phyloP scores from a whole-genome alignment of 2,329 filamentous ascomycete genomes.

The Aulographum hederae region DNA sequence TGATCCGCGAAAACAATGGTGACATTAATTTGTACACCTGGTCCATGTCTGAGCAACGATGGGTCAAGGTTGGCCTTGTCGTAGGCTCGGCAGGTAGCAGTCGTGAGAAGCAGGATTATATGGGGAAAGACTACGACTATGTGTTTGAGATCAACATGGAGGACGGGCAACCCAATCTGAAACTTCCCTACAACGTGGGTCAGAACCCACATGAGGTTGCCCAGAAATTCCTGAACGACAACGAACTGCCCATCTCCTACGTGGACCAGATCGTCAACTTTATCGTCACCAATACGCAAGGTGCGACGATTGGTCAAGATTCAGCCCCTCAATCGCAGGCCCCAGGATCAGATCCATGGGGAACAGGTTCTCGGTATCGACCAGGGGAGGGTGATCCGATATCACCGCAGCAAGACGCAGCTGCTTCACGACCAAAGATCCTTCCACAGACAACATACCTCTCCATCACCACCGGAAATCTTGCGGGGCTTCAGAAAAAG shows the following conservation, averaged over 20 bases:
- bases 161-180: constrained; percentile 79
- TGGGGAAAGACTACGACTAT: constrained; percentile 83
- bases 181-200: constrained; percentile 83
- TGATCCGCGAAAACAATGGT: constrained; percentile 69
- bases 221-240: constrained; percentile 75
- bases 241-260: constrained; percentile 73
- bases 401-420: constrained; percentile 14
- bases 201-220: constrained; percentile 88
- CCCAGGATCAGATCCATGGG: constrained; percentile 51
- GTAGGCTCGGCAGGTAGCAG: constrained; percentile 76
- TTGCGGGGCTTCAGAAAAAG: constrained; percentile 55
- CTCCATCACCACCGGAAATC: constrained; percentile 55
- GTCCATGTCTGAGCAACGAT: constrained; percentile 48
- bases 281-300: constrained; percentile 77
- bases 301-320: constrained; percentile 63
- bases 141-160: constrained; percentile 96
- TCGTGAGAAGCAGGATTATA: constrained; percentile 42
- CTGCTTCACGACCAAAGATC: constrained; percentile 33
- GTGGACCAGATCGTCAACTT: constrained; percentile 87
- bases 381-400: constrained; percentile 42
- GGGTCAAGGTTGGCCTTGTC: constrained; percentile 84
- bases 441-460: constrained; percentile 69
- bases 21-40: constrained; percentile 76
- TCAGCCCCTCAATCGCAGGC: constrained; percentile 19
- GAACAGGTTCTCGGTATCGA: constrained; percentile 59